Percentiles rank a stretch among this genome's conserved stretches.
Conservation (phyloP, 1,284 basidiomycete genomes). For the Volvariella volvacea region DNA sequence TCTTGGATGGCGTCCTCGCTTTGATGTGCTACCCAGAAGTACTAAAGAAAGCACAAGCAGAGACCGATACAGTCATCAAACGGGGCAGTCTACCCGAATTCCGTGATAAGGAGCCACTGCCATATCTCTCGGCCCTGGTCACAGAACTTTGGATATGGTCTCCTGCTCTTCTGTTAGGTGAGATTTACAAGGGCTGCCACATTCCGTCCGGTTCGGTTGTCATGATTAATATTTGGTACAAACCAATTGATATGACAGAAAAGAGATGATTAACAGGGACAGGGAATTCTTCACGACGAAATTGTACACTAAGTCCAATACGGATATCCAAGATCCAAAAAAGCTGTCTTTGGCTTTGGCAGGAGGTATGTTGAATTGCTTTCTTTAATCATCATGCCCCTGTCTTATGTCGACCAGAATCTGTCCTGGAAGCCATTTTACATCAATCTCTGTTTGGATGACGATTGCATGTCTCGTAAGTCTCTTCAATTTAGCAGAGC, state of each 20-base stretch:
- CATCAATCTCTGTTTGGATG: conserved; percentile 29
- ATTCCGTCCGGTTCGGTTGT: neutral
- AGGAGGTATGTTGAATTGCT: conserved; percentile 17
- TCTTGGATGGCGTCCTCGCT: conserved; percentile 41
- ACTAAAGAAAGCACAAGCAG: conserved; percentile 25
- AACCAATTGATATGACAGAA: conserved; percentile 31
- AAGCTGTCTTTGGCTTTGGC: conserved; percentile 28
- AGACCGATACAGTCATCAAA: conserved; percentile 30
- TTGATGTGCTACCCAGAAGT: conserved; percentile 29
- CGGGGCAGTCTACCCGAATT: conserved; percentile 25
- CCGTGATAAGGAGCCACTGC: conserved; percentile 21
- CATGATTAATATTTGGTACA: conserved; percentile 6
- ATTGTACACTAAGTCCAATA: conserved; percentile 20
- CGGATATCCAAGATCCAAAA: conserved; percentile 16
- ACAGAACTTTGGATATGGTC: conserved; percentile 25
- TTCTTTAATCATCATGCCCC: neutral
- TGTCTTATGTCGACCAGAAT: conserved; percentile 14
- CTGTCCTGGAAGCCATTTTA: conserved; percentile 34
- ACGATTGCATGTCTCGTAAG: conserved; percentile 29
- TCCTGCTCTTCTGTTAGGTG: conserved; percentile 14
- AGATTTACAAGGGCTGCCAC: neutral
- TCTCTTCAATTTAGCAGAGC: conserved; percentile 28
- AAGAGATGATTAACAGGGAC: conserved; percentile 28
- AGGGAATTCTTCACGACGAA: no score
- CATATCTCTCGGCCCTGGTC: conserved; percentile 28